Evolutionary conservation across 2,329 filamentous ascomycete genomes (phyloP), one percentile per base, ranked within the genome.

Genomic region (Pseudogymnoascus sp.): DNA sequence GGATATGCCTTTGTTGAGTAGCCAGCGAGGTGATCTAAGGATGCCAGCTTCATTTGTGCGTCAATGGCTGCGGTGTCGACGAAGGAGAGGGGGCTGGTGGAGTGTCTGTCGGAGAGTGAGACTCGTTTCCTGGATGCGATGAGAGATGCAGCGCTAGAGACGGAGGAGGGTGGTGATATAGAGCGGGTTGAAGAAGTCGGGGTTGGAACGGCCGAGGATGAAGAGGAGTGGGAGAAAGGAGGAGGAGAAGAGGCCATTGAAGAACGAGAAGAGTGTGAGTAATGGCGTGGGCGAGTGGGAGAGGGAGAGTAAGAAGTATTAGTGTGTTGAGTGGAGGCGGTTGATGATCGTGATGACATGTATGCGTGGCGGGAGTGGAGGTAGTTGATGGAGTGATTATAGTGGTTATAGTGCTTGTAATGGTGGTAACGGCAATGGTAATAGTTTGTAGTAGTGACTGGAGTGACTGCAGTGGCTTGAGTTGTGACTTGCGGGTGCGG

Each of bases 21-120:
- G 65, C 84, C 84, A 67, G 81, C 78, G 67, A 85, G 78, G 66
- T 83, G 80, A 69, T 87, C 83, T 60, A 86, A 79, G 62, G 80
- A 75, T 62, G 83, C 78, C 77, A 82, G 80, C 70, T 82, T 84
- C 80, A 87, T 83, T 66, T 78, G 76, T 68, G 83, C 77, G 75
- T 85, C 81, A 66, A 86, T 81, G 67, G 80, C 78, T 45, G 76
- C 67, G 64, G 85, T 75, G 72, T 87, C 81, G 71, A 86, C 75
- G 61, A 80, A 75, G 66, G 81, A 80, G 77, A 84, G 78, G 66
- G 82, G 82, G 70, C 84, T 83, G 39, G 49, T 49, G 14, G 61
- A 52, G 6, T 60, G 41, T 38, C 61, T 62, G 26, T 66, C 63
- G 45, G 65, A 64, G 61, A 70, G 66, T 39, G 67, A 70, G 69